These are phyloP conservation scores for Botrytis galanthina DNA, from an alignment of 2,329 filamentous ascomycete species.

Conservation along the genomic window DNA sequence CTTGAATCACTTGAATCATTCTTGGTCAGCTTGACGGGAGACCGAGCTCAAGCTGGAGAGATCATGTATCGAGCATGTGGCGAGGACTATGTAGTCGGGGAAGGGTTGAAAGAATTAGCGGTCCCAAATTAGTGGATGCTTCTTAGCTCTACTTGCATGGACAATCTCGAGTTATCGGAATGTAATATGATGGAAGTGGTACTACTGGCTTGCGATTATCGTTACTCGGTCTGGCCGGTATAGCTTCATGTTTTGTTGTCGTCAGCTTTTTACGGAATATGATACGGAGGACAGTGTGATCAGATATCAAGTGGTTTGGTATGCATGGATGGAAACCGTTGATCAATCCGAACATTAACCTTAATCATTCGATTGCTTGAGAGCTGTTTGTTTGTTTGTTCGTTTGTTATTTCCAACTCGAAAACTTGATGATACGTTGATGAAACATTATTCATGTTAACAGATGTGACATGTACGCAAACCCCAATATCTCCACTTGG, in stretches of 20 bases:
- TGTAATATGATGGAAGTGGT: not conserved
- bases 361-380: not conserved
- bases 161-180: not conserved
- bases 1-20: constrained; percentile 36
- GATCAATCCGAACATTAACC: not conserved
- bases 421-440: not conserved
- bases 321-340: not conserved
- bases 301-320: not conserved
- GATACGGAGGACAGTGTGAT: constrained; percentile 11
- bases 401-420: not conserved
- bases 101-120: constrained; percentile 44
- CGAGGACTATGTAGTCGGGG: constrained; percentile 48
- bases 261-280: not conserved
- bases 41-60: constrained; percentile 39
- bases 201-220: constrained; percentile 13
- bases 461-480: not conserved
- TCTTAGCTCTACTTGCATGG: constrained; percentile 19
- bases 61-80: constrained; percentile 45
- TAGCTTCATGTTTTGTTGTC: constrained; percentile 11
- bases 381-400: not conserved
- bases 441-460: constrained; percentile 16
- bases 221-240: constrained; percentile 15
- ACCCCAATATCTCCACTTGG: not conserved
- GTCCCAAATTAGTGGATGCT: constrained; percentile 17
- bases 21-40: constrained; percentile 32